These are phyloP conservation scores for Glycine latifolia DNA, from an alignment of 306 rosid species.

Conservation along the genomic window DNA sequence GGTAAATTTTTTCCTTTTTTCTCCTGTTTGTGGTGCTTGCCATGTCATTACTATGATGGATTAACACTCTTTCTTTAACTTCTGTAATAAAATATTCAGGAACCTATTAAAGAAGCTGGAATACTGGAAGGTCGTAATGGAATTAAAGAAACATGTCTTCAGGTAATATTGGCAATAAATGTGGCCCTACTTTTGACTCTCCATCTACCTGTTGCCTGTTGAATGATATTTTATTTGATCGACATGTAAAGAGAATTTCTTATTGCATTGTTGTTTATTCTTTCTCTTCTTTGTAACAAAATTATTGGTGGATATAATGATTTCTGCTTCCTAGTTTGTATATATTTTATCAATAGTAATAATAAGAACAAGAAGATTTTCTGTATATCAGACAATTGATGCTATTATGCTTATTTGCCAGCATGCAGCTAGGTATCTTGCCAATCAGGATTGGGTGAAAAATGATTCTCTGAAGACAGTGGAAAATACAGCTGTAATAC, in stretches of 20 bases:
- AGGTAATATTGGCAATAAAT: conserved; percentile 62
- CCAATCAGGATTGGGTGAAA: conserved; percentile 96
- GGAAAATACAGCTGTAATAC: conserved; percentile 94
- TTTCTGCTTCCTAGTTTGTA: conserved; percentile 25
- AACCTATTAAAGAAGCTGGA: conserved; percentile 99
- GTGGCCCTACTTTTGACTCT: conserved; percentile 13
- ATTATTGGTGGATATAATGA: conserved; percentile 9
- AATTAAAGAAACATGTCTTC: conserved; percentile 97
- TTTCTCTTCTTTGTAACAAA: neutral
- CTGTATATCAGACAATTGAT: conserved; percentile 37
- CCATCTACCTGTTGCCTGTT: conserved; percentile 5
- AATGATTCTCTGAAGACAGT: conserved; percentile 88
- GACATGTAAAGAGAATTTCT: conserved; percentile 10
- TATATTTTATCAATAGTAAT: conserved; percentile 19
- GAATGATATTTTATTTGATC: conserved; percentile 22
- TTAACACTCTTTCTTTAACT: conserved; percentile 30
- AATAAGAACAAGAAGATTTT: neutral
- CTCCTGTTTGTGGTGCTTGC: conserved; percentile 19
- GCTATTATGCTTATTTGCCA: conserved; percentile 51
- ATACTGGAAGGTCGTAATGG: conserved; percentile 98
- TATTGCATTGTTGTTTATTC: conserved; percentile 5
- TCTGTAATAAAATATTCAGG: conserved; percentile 56
- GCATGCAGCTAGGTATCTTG: conserved; percentile 99
- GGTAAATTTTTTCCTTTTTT: conserved; percentile 54
- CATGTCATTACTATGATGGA: conserved; percentile 27